These are phyloP conservation scores for Chlamydomonas reinhardtii DNA, from an alignment of 163 green algal species.

Conservation along the genomic window DNA sequence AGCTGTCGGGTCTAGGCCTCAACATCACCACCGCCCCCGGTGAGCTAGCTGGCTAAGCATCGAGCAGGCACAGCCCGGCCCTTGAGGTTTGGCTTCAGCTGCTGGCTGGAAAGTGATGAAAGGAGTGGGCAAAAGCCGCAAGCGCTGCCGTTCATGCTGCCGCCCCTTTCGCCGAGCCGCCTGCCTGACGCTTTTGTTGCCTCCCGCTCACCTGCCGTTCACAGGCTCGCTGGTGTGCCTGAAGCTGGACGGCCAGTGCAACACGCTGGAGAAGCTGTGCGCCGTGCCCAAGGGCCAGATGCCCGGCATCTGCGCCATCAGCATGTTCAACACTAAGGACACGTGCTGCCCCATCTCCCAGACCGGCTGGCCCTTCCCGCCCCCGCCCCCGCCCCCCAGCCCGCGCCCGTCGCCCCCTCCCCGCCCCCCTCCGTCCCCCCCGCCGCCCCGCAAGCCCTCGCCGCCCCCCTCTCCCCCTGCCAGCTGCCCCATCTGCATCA, in stretches of 20 bases:
- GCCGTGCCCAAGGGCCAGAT: not conserved
- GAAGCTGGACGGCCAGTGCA: not conserved
- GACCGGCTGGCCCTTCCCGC: not conserved
- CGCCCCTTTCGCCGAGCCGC: too few relatives aligned
- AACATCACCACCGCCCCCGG: not conserved
- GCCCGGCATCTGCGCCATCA: not conserved
- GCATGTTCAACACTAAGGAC: slow-evolving; percentile 25
- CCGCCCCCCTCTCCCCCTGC: not conserved
- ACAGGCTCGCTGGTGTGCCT: slow-evolving; percentile 19
- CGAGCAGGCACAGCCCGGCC: too few relatives aligned
- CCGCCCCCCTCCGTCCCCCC: not conserved
- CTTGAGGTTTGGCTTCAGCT: too few relatives aligned
- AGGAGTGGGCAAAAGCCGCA: too few relatives aligned
- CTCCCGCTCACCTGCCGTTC: too few relatives aligned
- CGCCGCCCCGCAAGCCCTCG: not conserved
- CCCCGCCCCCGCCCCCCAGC: not conserved
- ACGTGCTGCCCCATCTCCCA: not conserved
- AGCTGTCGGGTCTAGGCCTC: not conserved
- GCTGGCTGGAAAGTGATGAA: too few relatives aligned
- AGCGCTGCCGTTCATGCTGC: too few relatives aligned
- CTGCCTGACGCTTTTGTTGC: too few relatives aligned
- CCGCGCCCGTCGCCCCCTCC: not conserved
- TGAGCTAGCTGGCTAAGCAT: too few relatives aligned
- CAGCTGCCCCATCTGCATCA: slow-evolving; percentile 21
- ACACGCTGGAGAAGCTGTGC: not conserved